Base-by-base conservation (phyloP, 208 protist genomes). In the Wallacemonas sp. region DNA sequence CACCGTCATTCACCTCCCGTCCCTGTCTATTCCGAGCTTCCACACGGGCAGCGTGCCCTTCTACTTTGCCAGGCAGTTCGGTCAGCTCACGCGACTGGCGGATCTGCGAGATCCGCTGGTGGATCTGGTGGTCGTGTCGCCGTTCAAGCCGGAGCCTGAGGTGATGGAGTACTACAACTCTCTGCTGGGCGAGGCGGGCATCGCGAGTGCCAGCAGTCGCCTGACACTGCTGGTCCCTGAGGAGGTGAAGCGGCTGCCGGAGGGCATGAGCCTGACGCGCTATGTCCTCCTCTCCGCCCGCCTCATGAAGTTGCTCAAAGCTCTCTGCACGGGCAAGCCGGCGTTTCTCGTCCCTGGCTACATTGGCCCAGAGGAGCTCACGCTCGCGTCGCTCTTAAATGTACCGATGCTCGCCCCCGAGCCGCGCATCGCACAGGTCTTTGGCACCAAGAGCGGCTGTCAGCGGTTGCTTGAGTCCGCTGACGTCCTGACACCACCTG, bases 271-370 rank as follows among this genome's bases (percentile, higher is more conserved):
- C 52, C 78, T 97, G 3, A 95, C 91, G 6, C 74, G 81, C 21
- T 64, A 90, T 39, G 77, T 88, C 24, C 43, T 95, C 30, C 76
- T 92, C 21, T 92, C 82, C 16, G 70, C 83, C 16, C 81, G 88
- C 19, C 67, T 95, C 21, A 85, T 97, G 75, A 96, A 91, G 68
- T 73, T 87, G 70, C 74, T 97, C n/a, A 49, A 60, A 2, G 78
- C 87, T 2, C 21, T 93, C 2, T 76, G 82, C 57, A 83, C 65
- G 24, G 88, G 86, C 26, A 80, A 84, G 58, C 65, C 72, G 2
- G 80, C 87, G 2, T 97, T 88, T 68, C 75, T 96, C 27, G 78
- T 97, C 23, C 91, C 94, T 0, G 89, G 90, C 61, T 78, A 93
- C 34, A 72, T 97, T 36, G 91, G 91, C 5, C 48, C 78, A 0